A percentile compares a stretch with the other conserved stretches of the same genome.
These are phyloP conservation scores for Citrus maxima DNA, from an alignment of 345 rosid species.

Conservation along the genomic window DNA sequence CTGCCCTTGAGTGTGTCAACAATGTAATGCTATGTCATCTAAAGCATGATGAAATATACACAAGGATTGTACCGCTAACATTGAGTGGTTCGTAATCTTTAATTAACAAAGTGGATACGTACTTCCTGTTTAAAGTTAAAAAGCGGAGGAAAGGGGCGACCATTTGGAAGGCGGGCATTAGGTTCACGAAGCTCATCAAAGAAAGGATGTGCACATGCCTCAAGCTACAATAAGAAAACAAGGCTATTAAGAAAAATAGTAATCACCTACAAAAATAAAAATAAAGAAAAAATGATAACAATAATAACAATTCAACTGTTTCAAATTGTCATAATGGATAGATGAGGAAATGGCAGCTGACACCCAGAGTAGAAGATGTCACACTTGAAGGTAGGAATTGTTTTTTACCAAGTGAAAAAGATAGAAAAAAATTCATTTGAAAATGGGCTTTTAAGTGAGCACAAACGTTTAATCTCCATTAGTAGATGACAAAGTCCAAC, in stretches of 20 bases:
- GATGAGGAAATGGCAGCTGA: background rate
- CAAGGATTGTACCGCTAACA: background rate
- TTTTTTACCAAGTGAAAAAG: background rate
- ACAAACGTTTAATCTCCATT: background rate
- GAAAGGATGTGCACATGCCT: conserved; percentile 80
- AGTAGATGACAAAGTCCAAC: conserved; percentile 21
- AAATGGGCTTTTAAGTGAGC: background rate
- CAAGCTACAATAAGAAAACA: conserved; percentile 45
- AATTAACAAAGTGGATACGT: background rate
- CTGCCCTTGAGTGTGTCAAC: background rate
- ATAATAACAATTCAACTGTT: background rate
- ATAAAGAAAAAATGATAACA: background rate
- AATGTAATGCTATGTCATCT: background rate
- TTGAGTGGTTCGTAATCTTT: background rate
- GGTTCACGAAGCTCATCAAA: conserved; percentile 83
- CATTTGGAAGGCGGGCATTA: conserved; percentile 70
- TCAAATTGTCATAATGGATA: background rate
- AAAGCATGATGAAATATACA: background rate
- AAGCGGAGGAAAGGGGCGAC: conserved; percentile 60
- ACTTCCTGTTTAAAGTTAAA: conserved; percentile 80
- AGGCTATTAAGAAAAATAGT: background rate
- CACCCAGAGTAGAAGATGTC: background rate
- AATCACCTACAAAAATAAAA: background rate
- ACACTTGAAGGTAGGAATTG: background rate
- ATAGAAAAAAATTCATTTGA: background rate